Base-by-base conservation (phyloP, 768 basidiomycete species). In the Pisolithus marmoratus region DNA sequence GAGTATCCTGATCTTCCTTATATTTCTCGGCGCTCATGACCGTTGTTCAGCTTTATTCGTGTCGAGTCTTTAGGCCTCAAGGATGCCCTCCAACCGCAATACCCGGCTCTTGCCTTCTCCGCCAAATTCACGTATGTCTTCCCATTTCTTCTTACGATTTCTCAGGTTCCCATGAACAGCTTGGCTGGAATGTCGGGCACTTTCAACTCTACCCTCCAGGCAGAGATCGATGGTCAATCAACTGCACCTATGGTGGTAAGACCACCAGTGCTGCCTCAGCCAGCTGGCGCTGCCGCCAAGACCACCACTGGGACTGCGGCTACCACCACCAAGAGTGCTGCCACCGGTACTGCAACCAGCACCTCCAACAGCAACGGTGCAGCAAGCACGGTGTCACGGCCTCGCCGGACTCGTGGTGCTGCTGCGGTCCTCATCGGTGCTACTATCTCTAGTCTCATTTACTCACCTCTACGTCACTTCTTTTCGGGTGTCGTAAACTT, bases 31-130 rank as follows among this genome's bases (percentile, higher is more conserved):
- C 9, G 31, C 37, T 22, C 37, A 48, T 37, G 23, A 11, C 41
- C 3, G 31, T 17, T 23, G 19, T 22, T 49, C 52, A 88, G 87
- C 74, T 94, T 94, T 74, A 78, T 94, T 62, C 87, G 89, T 45
- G 70, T 87, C 61, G 78, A 86, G 52, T 90, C 90, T 0, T 56
- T 75, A 34, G 59, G 36, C 49, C 58, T 79, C 41, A 84, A 75
- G 64, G 81, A 86, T 63, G 44, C 81, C 26, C 60, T 62, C 2
- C 63, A 77, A 50, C 69, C 84, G 14, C 71, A 78, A 50, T 86
- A 72, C 70, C 78, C 77, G 4, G 79, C 76, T 42, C 71, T 85
- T 56, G 82, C 88, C 0, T 94, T 91, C 75, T 90, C 89, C 7
- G 78, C 90, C 56, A 80, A 79, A 60, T 93, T 90, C 74, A 72